Evolutionary conservation across 2,329 filamentous ascomycete species (phyloP).

Genomic region (Calonectria henricotiae): DNA sequence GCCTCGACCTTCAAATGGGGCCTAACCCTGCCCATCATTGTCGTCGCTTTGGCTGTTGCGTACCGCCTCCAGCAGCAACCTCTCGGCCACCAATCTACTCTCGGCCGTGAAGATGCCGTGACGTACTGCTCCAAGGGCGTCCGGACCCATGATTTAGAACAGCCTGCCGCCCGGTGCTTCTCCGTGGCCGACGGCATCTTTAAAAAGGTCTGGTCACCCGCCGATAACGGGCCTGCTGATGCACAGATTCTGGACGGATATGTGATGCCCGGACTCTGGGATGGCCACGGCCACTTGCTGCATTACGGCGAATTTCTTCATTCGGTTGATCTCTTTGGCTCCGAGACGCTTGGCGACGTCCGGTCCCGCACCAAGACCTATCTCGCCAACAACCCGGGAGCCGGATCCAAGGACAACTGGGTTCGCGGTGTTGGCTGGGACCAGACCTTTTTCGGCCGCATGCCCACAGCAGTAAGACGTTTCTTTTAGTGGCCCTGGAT

Average conservation of each 20-base stretch:
- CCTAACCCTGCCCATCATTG: conserved; percentile 52
- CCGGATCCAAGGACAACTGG: conserved; percentile 73
- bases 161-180: conserved; percentile 69
- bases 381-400: conserved; percentile 65
- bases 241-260: conserved; percentile 61
- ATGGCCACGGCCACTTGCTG: conserved; percentile 79
- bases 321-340: conserved; percentile 76
- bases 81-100: conserved; percentile 34
- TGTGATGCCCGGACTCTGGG: conserved; percentile 79
- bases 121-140: conserved; percentile 62
- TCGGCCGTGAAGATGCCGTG: conserved; percentile 25
- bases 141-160: conserved; percentile 57
- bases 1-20: conserved; percentile 52
- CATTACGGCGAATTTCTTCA: conserved; percentile 79
- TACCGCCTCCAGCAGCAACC: conserved; percentile 53
- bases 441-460: conserved; percentile 75
- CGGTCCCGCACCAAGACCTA: conserved; percentile 69
- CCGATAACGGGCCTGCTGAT: conserved; percentile 49
- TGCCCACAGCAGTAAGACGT: conserved; percentile 75
- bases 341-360: conserved; percentile 71
- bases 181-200: conserved; percentile 70
- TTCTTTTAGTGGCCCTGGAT: too few species aligned
- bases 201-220: conserved; percentile 62
- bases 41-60: conserved; percentile 57
- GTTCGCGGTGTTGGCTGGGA: conserved; percentile 81